Evolutionary conservation across 2,329 filamentous ascomycete genomes (phyloP), one percentile per base, ranked within the genome.

Genomic region (Pseudocercospora fijiensis): DNA sequence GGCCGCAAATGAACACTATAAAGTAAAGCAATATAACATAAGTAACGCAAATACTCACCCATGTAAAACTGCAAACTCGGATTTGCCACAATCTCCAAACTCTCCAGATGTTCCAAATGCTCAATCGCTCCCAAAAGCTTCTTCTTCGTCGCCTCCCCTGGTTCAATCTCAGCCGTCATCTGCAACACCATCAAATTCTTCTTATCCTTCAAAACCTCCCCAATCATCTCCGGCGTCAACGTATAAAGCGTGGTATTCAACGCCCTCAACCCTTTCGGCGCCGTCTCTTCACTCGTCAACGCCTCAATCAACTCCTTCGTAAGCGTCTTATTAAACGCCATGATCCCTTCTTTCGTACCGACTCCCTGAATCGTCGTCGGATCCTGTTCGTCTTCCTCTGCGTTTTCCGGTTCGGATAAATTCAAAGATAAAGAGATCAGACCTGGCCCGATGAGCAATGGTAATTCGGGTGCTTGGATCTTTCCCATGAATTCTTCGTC

Each of bases 191-290:
- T 75, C 7, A 81, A 55, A 4, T 73, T 71, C 58, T 72, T 74
- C 65, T 79, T 77, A 56, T 65, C 69, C n/a, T 68, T 70, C 20
- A 80, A 58, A 2, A 81, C 67, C 27, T 68, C 70, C 27, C 66
- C 65, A 30, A 81, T 67, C 18, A 79, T 73, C 28, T 70, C 66
- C 6, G 74, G 51, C 7, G 70, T 73, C 4, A 82, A 53, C 0
- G 77, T 78, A 65, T 80, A 81, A 49, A 81, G 67, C 9, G 78
- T 80, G 10, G 73, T 69, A 67, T 81, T 80, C 67, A 78, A 67
- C 56, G 76, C 74, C 59, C 73, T 71, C 62, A 78, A 58, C 6
- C 66, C 74, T 58, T 72, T 69, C 9, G 76, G 78, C 53, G 63
- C 70, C 16, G 68, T 71, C 49, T 75, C 72, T 18, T 74, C 74